These are phyloP conservation scores for Ophiosphaerella korrae DNA, from an alignment of 2,329 filamentous ascomycete genomes.

Conservation along the genomic window DNA sequence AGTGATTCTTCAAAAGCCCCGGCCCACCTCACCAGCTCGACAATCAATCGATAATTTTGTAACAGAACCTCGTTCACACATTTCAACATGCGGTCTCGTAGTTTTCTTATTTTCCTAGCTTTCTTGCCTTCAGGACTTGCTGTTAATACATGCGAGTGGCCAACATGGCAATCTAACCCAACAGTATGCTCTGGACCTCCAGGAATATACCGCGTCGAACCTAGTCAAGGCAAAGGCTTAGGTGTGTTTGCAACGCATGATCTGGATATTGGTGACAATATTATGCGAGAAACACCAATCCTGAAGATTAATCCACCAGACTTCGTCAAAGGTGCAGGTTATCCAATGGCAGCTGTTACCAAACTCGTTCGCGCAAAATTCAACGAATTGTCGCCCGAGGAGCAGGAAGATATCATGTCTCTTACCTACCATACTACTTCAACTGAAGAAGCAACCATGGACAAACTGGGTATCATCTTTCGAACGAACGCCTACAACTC, in stretches of 20 bases:
- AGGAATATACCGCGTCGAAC: conserved; percentile 33
- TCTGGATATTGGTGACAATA: conserved; percentile 47
- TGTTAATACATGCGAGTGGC: conserved; percentile 13
- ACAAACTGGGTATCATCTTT: conserved; percentile 38
- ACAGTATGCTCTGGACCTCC: conserved; percentile 28
- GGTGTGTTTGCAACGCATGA: conserved; percentile 48
- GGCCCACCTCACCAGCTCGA: neutral
- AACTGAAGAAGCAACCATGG: conserved; percentile 19
- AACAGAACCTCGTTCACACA: neutral
- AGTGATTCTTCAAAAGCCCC: neutral
- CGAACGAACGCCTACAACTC: conserved; percentile 46
- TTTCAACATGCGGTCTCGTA: neutral
- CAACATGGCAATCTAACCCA: conserved; percentile 14
- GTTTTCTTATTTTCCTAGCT: neutral
- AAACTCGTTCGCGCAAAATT: conserved; percentile 31
- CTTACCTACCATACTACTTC: conserved; percentile 31
- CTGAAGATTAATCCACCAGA: conserved; percentile 39
- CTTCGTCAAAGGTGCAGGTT: conserved; percentile 31
- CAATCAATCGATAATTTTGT: neutral
- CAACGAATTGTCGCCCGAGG: conserved; percentile 20
- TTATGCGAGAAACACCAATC: conserved; percentile 49
- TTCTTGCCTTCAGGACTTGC: conserved; percentile 8
- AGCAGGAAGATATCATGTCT: conserved; percentile 33
- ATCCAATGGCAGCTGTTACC: conserved; percentile 31
- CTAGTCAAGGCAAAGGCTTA: conserved; percentile 49